A percentile compares a stretch with the other conserved stretches of the same genome.
These are phyloP conservation scores for Tricholoma saponaceum DNA, from an alignment of 768 basidiomycete species.

Conservation along the genomic window DNA sequence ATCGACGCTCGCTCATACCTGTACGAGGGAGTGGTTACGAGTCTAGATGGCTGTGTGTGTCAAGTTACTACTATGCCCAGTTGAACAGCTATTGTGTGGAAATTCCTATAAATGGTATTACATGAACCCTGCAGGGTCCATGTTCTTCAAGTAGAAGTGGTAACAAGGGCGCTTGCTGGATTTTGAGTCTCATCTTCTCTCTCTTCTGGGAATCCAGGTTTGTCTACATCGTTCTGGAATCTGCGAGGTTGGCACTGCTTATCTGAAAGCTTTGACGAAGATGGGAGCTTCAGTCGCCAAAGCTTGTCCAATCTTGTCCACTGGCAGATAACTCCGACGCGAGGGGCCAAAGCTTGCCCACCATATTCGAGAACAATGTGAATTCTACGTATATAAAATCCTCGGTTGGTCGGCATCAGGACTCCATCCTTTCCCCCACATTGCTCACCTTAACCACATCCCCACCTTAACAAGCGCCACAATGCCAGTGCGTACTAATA, in stretches of 20 bases:
- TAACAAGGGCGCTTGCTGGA: neutral
- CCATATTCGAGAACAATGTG: slow-evolving; percentile 4
- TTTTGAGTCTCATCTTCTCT: neutral
- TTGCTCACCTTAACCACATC: neutral
- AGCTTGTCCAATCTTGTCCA: neutral
- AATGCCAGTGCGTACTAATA: neutral
- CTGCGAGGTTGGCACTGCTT: neutral
- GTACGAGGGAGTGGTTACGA: no score
- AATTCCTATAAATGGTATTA: neutral
- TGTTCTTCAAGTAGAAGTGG: neutral
- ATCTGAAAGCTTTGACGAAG: neutral
- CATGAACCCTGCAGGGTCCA: neutral
- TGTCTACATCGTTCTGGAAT: neutral
- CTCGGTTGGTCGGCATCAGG: neutral
- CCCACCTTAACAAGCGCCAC: neutral
- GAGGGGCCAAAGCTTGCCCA: slow-evolving; percentile 4
- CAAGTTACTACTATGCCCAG: no score
- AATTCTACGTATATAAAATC: neutral
- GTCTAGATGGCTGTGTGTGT: no score
- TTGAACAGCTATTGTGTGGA: neutral
- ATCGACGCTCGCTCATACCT: no score
- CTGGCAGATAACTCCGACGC: neutral
- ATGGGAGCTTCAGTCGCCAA: neutral
- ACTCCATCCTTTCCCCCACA: neutral
- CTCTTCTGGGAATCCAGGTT: neutral